Percentiles rank a stretch among this genome's conserved stretches.
Conservation (phyloP, 176 grass and related monocot genomes). For the Avena eriantha region DNA sequence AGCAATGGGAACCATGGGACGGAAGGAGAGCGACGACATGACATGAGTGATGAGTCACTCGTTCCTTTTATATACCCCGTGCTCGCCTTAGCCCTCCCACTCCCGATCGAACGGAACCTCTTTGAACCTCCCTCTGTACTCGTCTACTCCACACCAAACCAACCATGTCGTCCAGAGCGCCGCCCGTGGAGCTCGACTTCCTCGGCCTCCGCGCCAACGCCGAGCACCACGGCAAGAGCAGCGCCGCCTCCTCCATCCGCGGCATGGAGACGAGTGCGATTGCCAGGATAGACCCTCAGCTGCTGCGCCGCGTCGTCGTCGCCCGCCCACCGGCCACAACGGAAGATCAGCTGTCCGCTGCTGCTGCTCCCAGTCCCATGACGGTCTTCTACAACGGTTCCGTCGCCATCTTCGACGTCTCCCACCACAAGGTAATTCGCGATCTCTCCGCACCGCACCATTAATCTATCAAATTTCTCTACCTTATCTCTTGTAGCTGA, state of each 20-base stretch:
- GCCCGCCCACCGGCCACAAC: neutral
- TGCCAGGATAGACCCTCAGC: conserved; percentile 60
- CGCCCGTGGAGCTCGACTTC: conserved; percentile 56
- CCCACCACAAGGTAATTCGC: conserved; percentile 56
- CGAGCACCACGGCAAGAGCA: neutral
- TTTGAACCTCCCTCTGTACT: neutral
- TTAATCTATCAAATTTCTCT: neutral
- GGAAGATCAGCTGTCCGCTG: neutral
- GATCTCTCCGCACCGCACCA: no score
- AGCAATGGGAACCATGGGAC: neutral
- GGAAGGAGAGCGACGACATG: neutral
- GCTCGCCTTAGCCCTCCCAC: neutral
- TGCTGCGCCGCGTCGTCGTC: conserved; percentile 59
- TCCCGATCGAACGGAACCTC: neutral
- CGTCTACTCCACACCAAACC: neutral
- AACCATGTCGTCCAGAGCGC: conserved; percentile 35
- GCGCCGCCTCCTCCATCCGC: conserved; percentile 46
- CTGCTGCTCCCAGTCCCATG: conserved; percentile 57
- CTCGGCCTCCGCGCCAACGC: conserved; percentile 41
- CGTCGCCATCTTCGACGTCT: conserved; percentile 68
- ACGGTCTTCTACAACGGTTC: conserved; percentile 83
- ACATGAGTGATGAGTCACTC: neutral
- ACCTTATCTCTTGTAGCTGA: neutral
- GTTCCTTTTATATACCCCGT: neutral
- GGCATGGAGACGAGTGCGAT: conserved; percentile 68